A percentile compares a stretch with the other conserved stretches of the same genome.
phyloP scores from a whole-genome alignment of 805 yeast species.

The Metschnikowia proteae region DNA sequence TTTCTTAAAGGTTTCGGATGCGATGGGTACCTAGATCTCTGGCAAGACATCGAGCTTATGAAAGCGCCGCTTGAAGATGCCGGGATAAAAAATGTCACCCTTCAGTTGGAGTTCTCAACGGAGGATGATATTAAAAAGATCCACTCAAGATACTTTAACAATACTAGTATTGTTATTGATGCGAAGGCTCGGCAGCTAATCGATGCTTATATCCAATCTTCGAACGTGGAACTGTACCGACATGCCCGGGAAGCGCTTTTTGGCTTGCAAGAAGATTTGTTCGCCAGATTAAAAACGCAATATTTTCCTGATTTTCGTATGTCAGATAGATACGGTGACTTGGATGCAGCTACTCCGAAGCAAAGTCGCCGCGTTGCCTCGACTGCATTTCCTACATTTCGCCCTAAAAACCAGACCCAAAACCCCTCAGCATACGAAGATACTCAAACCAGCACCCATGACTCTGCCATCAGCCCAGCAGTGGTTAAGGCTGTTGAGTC shows the following conservation, averaged over 20 bases:
- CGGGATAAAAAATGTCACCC: conserved; percentile 25
- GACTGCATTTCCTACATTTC: conserved; percentile 7
- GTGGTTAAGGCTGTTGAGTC: conserved; percentile 63
- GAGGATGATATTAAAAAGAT: conserved; percentile 52
- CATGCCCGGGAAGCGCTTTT: conserved; percentile 61
- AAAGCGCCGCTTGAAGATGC: conserved; percentile 68
- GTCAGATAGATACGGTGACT: conserved; percentile 38
- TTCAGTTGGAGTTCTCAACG: conserved; percentile 43
- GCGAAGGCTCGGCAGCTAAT: conserved; percentile 4
- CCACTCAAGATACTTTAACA: conserved; percentile 40
- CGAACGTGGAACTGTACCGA: conserved; percentile 32
- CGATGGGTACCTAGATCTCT: conserved; percentile 45
- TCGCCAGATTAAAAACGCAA: conserved; percentile 45
- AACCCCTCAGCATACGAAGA: background rate
- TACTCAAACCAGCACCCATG: background rate
- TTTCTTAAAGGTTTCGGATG: conserved; percentile 11
- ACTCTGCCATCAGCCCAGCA: conserved; percentile 33
- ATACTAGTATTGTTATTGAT: conserved; percentile 6
- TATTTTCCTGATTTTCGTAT: conserved; percentile 58
- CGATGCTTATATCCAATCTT: conserved; percentile 8
- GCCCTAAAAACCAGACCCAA: background rate
- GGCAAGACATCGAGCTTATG: conserved; percentile 63
- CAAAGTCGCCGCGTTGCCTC: conserved; percentile 6
- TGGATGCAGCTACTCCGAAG: conserved; percentile 7
- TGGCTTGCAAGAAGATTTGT: conserved; percentile 52